phyloP scores from a whole-genome alignment of 257 asterid species.

The Echites panduratus region DNA sequence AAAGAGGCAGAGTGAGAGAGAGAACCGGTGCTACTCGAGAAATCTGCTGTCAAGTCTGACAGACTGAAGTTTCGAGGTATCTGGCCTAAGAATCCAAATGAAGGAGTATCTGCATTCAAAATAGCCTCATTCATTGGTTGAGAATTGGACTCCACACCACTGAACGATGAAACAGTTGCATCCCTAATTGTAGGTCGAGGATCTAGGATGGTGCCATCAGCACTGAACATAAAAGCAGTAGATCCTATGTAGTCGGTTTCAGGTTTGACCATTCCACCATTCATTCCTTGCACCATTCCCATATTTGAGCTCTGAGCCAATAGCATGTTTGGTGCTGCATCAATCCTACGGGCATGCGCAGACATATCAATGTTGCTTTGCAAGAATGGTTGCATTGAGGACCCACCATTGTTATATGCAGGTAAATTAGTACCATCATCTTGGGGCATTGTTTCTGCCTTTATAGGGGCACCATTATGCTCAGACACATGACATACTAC shows the following conservation, averaged over 20 bases:
- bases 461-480: conserved; percentile 39
- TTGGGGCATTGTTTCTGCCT: conserved; percentile 50
- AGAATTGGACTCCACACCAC: conserved; percentile 48
- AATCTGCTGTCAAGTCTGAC: conserved; percentile 79
- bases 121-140: conserved; percentile 44
- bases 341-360: conserved; percentile 39
- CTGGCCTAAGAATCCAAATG: conserved; percentile 75
- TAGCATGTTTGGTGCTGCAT: conserved; percentile 33
- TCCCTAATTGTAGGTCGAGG: conserved; percentile 49
- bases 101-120: conserved; percentile 44
- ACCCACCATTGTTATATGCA: conserved; percentile 41
- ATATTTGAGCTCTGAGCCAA: conserved; percentile 48
- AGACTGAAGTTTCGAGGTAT: conserved; percentile 86
- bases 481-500: conserved; percentile 36
- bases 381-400: conserved; percentile 42
- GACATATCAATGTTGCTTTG: conserved; percentile 39
- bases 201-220: conserved; percentile 50
- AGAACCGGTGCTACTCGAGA: conserved; percentile 66
- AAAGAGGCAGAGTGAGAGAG: conserved; percentile 9
- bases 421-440: conserved; percentile 29
- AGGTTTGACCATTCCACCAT: conserved; percentile 48
- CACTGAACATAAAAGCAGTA: conserved; percentile 44
- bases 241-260: conserved; percentile 48
- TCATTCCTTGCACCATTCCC: conserved; percentile 52
- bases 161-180: conserved; percentile 57